Evolutionary conservation across 2,329 filamentous ascomycete genomes (phyloP).

Genomic region (Colletotrichum aenigma): DNA sequence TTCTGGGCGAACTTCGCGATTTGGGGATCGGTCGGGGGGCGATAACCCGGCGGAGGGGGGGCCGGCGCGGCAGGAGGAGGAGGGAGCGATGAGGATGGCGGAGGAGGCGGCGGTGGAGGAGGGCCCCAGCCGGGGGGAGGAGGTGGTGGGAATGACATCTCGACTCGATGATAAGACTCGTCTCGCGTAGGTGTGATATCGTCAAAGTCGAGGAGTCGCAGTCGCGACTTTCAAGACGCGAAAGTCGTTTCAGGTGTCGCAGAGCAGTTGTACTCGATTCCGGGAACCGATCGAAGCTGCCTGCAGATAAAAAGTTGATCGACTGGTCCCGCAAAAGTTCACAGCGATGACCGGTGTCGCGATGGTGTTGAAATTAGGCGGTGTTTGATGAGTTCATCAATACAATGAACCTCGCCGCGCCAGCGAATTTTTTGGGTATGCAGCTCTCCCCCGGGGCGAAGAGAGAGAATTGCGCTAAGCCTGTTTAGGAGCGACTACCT

Average conservation of each 20-base stretch:
- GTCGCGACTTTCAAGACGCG: constrained; percentile 21
- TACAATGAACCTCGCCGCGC: constrained; percentile 12
- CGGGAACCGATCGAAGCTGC: background rate
- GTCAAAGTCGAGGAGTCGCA: constrained; percentile 20
- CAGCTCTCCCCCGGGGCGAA: background rate
- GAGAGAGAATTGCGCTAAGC: background rate
- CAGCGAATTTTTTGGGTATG: constrained; percentile 19
- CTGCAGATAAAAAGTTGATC: background rate
- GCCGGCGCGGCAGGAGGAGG: constrained; percentile 63
- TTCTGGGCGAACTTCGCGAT: constrained; percentile 96
- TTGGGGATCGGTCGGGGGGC: constrained; percentile 79
- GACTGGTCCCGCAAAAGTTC: constrained; percentile 21
- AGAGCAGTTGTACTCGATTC: constrained; percentile 17
- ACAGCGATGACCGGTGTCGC: constrained; percentile 23
- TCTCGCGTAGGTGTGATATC: constrained; percentile 8
- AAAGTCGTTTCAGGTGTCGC: background rate
- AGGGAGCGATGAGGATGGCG: constrained; percentile 60
- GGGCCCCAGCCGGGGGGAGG: constrained; percentile 63
- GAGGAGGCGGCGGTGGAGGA: constrained; percentile 53
- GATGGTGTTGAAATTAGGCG: constrained; percentile 8
- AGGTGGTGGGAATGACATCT: constrained; percentile 60
- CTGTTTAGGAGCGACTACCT: background rate
- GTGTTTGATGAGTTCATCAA: constrained; percentile 11
- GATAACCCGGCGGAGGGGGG: constrained; percentile 86
- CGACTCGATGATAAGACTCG: constrained; percentile 21